Base-by-base conservation (phyloP, 192 early-diverging fungal genomes). In the Helicostylum pulchrum region DNA sequence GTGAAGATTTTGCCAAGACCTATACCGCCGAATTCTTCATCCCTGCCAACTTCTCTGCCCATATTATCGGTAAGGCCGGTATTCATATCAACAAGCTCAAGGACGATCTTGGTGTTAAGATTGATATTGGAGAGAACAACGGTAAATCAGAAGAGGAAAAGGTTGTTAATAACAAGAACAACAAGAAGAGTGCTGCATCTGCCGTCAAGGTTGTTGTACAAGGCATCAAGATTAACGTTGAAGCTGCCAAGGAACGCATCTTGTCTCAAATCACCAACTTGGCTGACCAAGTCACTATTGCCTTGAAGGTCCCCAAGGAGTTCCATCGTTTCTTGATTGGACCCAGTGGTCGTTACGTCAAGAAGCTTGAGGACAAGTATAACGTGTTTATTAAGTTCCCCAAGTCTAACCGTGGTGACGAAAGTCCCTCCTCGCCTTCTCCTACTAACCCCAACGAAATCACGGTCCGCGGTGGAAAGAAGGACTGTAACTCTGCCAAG, bases 21-120 rank as follows among this genome's bases (percentile, higher is more conserved):
- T 85, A 88, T 64, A 78, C 81, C 15, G 71, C 80, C 43, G 87
- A 89, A 49, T 77, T 97, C 50, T 70, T 78, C 11, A 86, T 97
- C 26, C 91, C 95, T 34, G 79, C 83, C 21, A 71, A 65, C 53
- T 80, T 75, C 63, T 85, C 79, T 65, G 80, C 83, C 26, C 90
- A 85, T 70, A 80, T 99, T 23, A 94, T 97, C 65, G 96, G 96
- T n/a, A 92, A 92, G 67, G 87, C 86, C 26, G 94, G 94, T 66
- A 87, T 86, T 63, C 83, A 85, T 63, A 83, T 99, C 55, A 90
- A 85, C 67, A 85, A 86, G 51, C 64, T 96, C 39, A 91, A 86
- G 62, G 84, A 88, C 14, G 85, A 88, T 68, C 83, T 86, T 62
- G 83, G 85, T 61, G 90, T 99, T 50, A 81, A 76, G 36, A 77